These are phyloP conservation scores for Cadophora malorum DNA, from an alignment of 2,329 filamentous ascomycete species.

Conservation along the genomic window DNA sequence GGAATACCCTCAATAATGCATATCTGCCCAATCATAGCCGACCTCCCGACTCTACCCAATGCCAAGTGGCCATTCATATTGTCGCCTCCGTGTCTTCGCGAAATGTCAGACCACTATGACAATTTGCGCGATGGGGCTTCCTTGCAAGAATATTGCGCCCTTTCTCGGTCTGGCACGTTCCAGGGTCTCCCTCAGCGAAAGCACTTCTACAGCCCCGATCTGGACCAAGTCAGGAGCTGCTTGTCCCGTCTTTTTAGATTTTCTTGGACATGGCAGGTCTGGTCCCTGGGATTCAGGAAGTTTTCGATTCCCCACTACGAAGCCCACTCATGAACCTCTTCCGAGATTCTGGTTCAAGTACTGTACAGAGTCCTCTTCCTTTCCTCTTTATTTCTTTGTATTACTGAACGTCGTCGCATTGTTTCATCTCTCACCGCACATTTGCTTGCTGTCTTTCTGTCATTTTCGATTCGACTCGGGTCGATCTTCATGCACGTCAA, in stretches of 20 bases:
- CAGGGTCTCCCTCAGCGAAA: background rate
- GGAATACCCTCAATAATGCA: background rate
- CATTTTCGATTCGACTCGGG: background rate
- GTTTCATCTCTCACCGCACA: background rate
- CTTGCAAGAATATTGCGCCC: constrained; percentile 6
- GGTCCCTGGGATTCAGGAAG: background rate
- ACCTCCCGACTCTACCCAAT: constrained; percentile 19
- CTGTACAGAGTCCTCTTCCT: background rate
- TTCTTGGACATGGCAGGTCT: background rate
- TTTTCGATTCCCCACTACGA: background rate
- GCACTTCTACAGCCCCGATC: background rate
- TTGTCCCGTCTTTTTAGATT: background rate
- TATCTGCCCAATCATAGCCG: constrained; percentile 13
- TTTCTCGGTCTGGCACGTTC: background rate
- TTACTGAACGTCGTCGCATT: background rate
- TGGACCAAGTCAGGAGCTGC: background rate
- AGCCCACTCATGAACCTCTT: background rate
- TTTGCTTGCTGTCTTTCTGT: constrained; percentile 11
- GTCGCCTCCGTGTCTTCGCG: constrained; percentile 22
- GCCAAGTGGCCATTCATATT: constrained; percentile 17
- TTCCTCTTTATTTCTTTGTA: constrained; percentile 16
- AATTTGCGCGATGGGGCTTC: constrained; percentile 21
- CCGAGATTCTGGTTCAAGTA: background rate
- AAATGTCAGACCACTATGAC: constrained; percentile 36
- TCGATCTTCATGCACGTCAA: constrained; percentile 22